Evolutionary conservation across 192 early-diverging fungal genomes (phyloP).

Genomic region (Blastocladiella britannica): DNA sequence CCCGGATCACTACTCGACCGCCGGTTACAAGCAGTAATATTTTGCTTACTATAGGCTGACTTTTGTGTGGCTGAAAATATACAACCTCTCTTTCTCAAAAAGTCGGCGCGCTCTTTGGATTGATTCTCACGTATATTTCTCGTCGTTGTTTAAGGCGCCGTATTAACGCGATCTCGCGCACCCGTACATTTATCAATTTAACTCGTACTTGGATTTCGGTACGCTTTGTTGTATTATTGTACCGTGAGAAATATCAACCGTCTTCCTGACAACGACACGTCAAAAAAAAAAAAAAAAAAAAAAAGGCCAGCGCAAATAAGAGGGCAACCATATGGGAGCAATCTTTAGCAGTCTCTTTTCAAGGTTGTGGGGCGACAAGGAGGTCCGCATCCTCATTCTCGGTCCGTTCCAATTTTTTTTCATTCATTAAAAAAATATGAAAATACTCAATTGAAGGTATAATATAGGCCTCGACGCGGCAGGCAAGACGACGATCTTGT

Average conservation of each 20-base stretch:
- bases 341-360: conserved; percentile 50
- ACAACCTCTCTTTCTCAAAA: too few relatives aligned
- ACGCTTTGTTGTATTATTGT: neutral
- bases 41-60: too few relatives aligned
- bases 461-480: conserved; percentile 31
- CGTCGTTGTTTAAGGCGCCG: too few relatives aligned
- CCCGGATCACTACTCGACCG: conserved; percentile 52
- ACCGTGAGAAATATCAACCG: neutral
- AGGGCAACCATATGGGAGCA: neutral
- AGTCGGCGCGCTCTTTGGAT: too few relatives aligned
- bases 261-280: neutral
- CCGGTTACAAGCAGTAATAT: neutral
- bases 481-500: conserved; percentile 41
- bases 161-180: neutral
- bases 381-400: conserved; percentile 89
- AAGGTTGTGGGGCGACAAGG: conserved; percentile 78
- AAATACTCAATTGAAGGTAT: conserved; percentile 54
- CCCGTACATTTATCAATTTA: too few relatives aligned
- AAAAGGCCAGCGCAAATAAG: too few relatives aligned
- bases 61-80: too few relatives aligned
- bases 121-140: too few relatives aligned
- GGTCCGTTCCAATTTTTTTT: conserved; percentile 59
- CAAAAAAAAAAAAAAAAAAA: neutral
- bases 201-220: too few relatives aligned
- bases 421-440: conserved; percentile 22